These are phyloP conservation scores for Pholiota conissans DNA, from an alignment of 768 basidiomycete species.

Conservation along the genomic window DNA sequence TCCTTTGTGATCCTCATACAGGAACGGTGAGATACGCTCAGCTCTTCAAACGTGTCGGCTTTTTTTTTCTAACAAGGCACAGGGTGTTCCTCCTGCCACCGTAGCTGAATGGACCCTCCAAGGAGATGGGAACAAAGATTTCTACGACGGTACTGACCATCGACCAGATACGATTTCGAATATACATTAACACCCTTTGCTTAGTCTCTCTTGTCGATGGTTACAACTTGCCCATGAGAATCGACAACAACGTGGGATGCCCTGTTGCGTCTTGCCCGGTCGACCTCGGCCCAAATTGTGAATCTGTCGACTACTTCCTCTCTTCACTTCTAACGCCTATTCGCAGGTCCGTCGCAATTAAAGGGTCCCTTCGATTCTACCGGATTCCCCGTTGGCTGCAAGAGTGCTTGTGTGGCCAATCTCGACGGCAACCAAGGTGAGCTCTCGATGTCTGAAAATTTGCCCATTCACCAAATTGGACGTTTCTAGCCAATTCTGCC, in stretches of 20 bases:
- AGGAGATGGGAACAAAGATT: slow-evolving; percentile 44
- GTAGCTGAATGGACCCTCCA: slow-evolving; percentile 67
- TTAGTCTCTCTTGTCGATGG: slow-evolving; percentile 68
- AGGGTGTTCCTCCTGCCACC: slow-evolving; percentile 64
- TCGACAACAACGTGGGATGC: slow-evolving; percentile 58
- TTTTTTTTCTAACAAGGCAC: slow-evolving; percentile 1
- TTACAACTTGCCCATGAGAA: slow-evolving; percentile 59
- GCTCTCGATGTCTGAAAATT: not conserved
- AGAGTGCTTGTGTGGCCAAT: slow-evolving; percentile 54
- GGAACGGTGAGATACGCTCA: slow-evolving; percentile 42
- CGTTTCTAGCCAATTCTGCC: slow-evolving; percentile 45
- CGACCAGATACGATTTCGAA: not conserved
- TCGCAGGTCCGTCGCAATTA: slow-evolving; percentile 46
- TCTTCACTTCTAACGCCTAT: slow-evolving; percentile 3
- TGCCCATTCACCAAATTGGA: not conserved
- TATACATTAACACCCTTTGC: not conserved
- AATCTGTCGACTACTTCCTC: not conserved
- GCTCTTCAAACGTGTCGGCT: not conserved
- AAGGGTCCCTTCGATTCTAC: slow-evolving; percentile 52
- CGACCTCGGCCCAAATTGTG: slow-evolving; percentile 52
- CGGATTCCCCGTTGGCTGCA: slow-evolving; percentile 62
- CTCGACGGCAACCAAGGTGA: slow-evolving; percentile 41
- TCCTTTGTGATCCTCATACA: slow-evolving; percentile 50
- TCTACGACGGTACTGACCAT: slow-evolving; percentile 52
- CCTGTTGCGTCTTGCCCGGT: slow-evolving; percentile 56